Evolutionary conservation across 192 early-diverging fungal genomes (phyloP).

Genomic region (Gryganskiella cystojenkinii): DNA sequence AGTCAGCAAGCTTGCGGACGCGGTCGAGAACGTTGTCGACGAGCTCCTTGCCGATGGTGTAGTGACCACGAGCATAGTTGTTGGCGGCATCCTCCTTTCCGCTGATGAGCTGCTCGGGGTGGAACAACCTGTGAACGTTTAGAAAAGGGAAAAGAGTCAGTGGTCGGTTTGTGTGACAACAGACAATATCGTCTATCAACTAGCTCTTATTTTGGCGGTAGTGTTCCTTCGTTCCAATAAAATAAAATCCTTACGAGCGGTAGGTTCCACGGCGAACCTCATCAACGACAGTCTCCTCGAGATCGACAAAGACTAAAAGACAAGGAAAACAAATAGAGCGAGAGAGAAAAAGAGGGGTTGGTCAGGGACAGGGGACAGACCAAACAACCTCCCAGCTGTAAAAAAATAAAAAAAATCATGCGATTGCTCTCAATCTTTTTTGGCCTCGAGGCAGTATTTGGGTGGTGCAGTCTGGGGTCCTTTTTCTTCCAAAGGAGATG

Average conservation of each 20-base stretch:
- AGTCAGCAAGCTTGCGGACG: constrained; percentile 61
- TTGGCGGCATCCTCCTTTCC: constrained; percentile 68
- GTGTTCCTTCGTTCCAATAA: too few relatives aligned
- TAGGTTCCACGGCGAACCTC: constrained; percentile 99
- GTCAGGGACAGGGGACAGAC: constrained; percentile 1
- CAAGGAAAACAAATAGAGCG: neutral
- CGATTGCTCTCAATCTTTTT: neutral
- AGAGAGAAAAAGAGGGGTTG: constrained; percentile 3
- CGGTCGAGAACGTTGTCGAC: constrained; percentile 62
- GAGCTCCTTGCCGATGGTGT: constrained; percentile 65
- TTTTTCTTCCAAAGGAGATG: too few relatives aligned
- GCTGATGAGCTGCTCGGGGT: constrained; percentile 54
- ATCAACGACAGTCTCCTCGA: constrained; percentile 96
- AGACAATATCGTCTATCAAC: too few relatives aligned
- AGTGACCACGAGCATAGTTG: constrained; percentile 68
- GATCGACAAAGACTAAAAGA: constrained; percentile 91
- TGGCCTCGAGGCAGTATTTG: neutral
- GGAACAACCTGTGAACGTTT: neutral
- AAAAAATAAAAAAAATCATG: constrained; percentile 1
- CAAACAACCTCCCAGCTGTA: neutral
- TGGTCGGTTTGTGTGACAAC: neutral
- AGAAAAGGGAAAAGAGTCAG: too few relatives aligned
- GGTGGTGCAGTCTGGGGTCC: too few relatives aligned
- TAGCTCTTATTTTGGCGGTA: too few relatives aligned
- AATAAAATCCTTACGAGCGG: constrained; percentile 76